A percentile compares a stretch with the other conserved stretches of the same genome.
phyloP scores from a whole-genome alignment of 164 flowering plant species.

The Vitis riparia region DNA sequence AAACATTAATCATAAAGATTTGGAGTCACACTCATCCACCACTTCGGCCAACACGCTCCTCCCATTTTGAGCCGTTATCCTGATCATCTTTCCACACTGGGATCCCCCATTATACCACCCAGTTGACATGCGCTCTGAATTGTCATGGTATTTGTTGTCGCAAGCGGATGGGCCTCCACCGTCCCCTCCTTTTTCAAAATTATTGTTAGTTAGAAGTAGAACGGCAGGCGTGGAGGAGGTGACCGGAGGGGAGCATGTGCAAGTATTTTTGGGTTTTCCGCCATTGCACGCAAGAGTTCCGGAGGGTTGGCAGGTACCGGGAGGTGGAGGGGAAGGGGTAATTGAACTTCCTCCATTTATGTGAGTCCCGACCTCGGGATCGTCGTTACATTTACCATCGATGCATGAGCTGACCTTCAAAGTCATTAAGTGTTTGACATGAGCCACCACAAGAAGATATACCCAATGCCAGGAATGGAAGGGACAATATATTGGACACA shows the following conservation, averaged over 20 bases:
- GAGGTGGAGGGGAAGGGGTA: background rate
- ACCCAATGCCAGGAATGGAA: slow-evolving; percentile 5
- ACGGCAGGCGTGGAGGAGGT: slow-evolving; percentile 27
- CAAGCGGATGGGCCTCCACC: slow-evolving; percentile 26
- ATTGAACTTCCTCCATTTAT: slow-evolving; percentile 2
- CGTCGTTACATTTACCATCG: slow-evolving; percentile 34
- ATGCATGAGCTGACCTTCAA: slow-evolving; percentile 37
- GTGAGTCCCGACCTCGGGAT: slow-evolving; percentile 29
- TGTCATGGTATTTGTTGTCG: slow-evolving; percentile 20
- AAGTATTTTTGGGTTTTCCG: slow-evolving; percentile 6
- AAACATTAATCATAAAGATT: too few species aligned
- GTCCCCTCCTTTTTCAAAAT: slow-evolving; percentile 27
- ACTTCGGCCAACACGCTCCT: slow-evolving; percentile 29
- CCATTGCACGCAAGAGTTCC: background rate
- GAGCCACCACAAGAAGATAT: slow-evolving; percentile 33
- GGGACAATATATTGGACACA: background rate
- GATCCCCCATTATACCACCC: slow-evolving; percentile 31
- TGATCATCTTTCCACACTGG: slow-evolving; percentile 28
- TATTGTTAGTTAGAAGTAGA: slow-evolving; percentile 16
- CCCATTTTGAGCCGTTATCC: slow-evolving; percentile 26
- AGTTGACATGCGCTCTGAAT: slow-evolving; percentile 26
- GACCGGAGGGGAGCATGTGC: slow-evolving; percentile 33
- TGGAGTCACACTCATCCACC: slow-evolving; percentile 41
- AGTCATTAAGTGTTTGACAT: slow-evolving; percentile 28
- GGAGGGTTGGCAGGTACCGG: background rate